Base-by-base conservation (phyloP, 371 early-diverging fungal genomes). In the Vairimorpha apis region DNA sequence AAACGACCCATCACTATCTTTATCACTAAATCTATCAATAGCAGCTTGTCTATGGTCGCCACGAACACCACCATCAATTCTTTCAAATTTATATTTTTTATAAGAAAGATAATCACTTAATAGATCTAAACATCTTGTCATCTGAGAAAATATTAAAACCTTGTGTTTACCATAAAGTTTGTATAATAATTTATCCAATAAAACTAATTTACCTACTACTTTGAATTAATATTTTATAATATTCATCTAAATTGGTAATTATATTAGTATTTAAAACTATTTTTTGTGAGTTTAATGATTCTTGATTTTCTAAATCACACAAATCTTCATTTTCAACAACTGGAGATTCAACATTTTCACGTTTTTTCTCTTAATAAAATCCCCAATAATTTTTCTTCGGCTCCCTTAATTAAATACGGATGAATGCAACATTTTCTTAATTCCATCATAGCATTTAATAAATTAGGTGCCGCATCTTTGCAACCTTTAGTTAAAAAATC, bases 371-470 rank as follows among this genome's bases (percentile, higher is more conserved):
- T 72, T 75, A 10, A 70, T 7, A 70, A 72, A 79, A 55, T 81
- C 83, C 27, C 72, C 62, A 18, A 83, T 75, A 55, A 80, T 69
- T 76, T 70, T 63, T 80, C 83, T 79, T 96, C 96, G 16, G 97
- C 91, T 62, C 90, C 89, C 12, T 89, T 89, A 51, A 97, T 90
- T 49, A 99, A 83, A 80, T 89, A 97, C 0, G 99, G 98, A 81
- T 98, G 97, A 79, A 97, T 97, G 73, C 93, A 90, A 59, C 92
- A 94, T 81, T 97, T 97, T 81, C 96, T 92, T 35, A 99, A 87
- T 86, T 97, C 95, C 95, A 95, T 96, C 95, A 99, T 89, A 80
- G 97, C 92, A 81, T 97, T 97, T 60, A 93, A 85, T 18, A 97
- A 86, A 32, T 94, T 88, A 2, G 90, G 91, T 77, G 90, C 91